Evolutionary conservation across 108 stramenopile species (phyloP), one percentile per base, ranked within the genome.

Genomic region (Cylindrotheca closterium): DNA sequence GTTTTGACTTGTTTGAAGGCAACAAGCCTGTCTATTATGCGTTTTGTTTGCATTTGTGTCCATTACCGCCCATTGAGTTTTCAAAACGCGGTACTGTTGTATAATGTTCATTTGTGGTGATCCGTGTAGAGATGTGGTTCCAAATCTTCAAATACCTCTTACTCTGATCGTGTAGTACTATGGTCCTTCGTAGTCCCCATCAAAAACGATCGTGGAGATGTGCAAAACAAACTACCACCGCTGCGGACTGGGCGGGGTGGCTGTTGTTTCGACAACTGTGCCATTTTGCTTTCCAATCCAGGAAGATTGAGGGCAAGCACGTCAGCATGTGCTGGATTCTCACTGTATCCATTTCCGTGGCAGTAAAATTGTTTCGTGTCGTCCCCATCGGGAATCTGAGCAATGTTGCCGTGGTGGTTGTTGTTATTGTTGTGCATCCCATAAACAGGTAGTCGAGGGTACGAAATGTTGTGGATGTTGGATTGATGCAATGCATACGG

Each of bases 151-250:
- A n/a, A n/a, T n/a, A n/a, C n/a, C n/a, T n/a, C n/a, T 42, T 42
- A 42, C 37, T 10, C 15, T 7, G 37, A 42, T 15, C 37, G n/a
- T n/a, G n/a, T n/a, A n/a, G n/a, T 42, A 15, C 15, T 42, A 42
- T 10, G 7, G 37, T 10, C 15, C 15, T 7, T 42, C 37, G 7
- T 72, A 34, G 30, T 56, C 30, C 71, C 67, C 71, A 79, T 58
- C 24, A 72, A 50, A 65, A 77, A 77, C 8, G 76, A 77, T 42
- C 70, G 61, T n/a, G 76, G 76, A 24, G 76, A 77, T 32, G 76
- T 77, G 5, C 59, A 58, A 37, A 77, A 77, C 3, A 77, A 45
- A 63, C 76, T 77, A 30, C 76, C 76, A 30, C 76, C 71, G 7
- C 10, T 42, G n/a, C n/a, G n/a, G n/a, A n/a, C n/a, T n/a, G n/a